phyloP scores from a whole-genome alignment of 768 basidiomycete genomes.

The Lactifluus pinguis region DNA sequence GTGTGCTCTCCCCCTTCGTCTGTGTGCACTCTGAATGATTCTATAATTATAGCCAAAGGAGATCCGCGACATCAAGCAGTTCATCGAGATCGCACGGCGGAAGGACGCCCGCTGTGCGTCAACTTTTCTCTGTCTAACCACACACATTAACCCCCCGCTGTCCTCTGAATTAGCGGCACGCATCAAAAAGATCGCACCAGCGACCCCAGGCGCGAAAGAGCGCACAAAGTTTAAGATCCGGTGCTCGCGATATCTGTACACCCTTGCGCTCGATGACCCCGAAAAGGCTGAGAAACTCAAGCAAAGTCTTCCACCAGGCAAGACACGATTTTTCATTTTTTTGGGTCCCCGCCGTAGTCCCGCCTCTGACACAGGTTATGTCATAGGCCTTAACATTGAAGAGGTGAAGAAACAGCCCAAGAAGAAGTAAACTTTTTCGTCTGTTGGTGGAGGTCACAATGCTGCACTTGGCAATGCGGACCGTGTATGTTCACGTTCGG shows the following conservation, averaged over 20 bases:
- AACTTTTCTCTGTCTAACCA: neutral
- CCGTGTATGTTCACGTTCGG: constrained; percentile 8
- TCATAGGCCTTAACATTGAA: constrained; percentile 58
- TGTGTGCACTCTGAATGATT: neutral
- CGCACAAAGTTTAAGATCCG: constrained; percentile 98
- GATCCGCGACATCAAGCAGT: constrained; percentile 97
- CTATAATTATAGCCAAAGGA: constrained; percentile 70
- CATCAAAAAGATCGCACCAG: constrained; percentile 88
- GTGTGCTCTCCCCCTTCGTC: neutral
- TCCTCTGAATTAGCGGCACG: constrained; percentile 61
- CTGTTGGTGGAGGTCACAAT: neutral
- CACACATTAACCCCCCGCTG: neutral
- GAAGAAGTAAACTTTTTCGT: constrained; percentile 45
- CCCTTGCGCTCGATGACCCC: constrained; percentile 89
- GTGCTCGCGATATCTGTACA: constrained; percentile 95
- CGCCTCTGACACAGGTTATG: neutral
- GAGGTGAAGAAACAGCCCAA: constrained; percentile 63
- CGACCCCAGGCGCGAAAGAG: constrained; percentile 57
- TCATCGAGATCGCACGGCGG: constrained; percentile 93
- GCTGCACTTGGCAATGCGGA: neutral
- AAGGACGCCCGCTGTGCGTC: constrained; percentile 93
- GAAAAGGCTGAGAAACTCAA: constrained; percentile 98
- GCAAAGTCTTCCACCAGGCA: constrained; percentile 92
- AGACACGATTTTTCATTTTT: constrained; percentile 21
- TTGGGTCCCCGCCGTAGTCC: neutral